Base-by-base conservation (phyloP, 164 flowering plant species). In the Vitis labrusca region DNA sequence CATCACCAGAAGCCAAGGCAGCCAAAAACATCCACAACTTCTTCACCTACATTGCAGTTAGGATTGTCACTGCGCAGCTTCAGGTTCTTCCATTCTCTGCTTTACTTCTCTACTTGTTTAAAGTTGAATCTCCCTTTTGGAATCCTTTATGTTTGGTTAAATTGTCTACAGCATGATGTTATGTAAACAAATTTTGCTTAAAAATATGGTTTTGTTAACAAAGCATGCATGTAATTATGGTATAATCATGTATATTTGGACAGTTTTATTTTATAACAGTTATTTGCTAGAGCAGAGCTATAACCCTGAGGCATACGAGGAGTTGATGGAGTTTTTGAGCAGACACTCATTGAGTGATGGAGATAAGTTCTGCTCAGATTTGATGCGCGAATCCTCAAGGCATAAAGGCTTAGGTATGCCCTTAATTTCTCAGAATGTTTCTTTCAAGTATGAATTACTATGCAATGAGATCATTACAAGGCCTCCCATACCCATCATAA, bases 1-100 rank as follows among this genome's bases (percentile, higher is more conserved):
- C 91, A 56, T 94, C 98, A 15, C 98, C 98, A 9, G 98, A 94
- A 77, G 82, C 86, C 0, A 91, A 92, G 78, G 97, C 94, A 32
- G 93, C 97, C 6, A 77, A 69, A 1, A 84, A 92, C 76, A 86
- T 94, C 56, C 97, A 92, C 61, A 76, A 85, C 60, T 92, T 94
- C 78, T 94, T 94, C 86, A 94, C 86, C 14, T 94, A 78, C 59
- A 61, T 88, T n/a, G 97, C 98, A 5, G 97, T 94, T n/a, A 81
- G 79, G 76, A 87, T 94, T 16, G 97, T 94, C 74, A 61, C 78
- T 30, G 89, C 97, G 8, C 98, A 94, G 74, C 94, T 94, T 59
- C 77, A 94, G 98, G 97, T 91, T 65, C 58, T 50, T 63, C 60
- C 50, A 27, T 61, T 9, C 23, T 13, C 59, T 65, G 52, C 30